Percentiles rank a stretch among this genome's conserved stretches.
These are phyloP conservation scores for Chytriomyces hyalinus DNA, from an alignment of 192 early-diverging fungal species.

Conservation along the genomic window DNA sequence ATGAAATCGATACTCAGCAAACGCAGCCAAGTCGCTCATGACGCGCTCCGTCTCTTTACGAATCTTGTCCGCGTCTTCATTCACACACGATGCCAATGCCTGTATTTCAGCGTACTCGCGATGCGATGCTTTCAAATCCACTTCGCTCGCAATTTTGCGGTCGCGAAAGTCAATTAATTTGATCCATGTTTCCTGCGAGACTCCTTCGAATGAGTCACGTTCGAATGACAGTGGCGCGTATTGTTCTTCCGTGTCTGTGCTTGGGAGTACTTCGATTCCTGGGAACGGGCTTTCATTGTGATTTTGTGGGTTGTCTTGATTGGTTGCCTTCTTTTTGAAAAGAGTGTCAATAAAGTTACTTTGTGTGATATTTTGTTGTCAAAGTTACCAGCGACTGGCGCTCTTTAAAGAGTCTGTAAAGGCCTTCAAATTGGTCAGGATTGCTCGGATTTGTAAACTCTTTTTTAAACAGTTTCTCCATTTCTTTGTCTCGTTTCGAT, in stretches of 20 bases:
- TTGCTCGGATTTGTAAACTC: slow-evolving; percentile 51
- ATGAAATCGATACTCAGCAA: slow-evolving; percentile 60
- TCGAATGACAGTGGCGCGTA: slow-evolving; percentile 31
- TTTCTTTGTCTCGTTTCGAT: slow-evolving; percentile 60
- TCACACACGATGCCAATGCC: slow-evolving; percentile 43
- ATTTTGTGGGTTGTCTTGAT: slow-evolving; percentile 10
- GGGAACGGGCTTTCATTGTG: slow-evolving; percentile 26
- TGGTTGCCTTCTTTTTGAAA: slow-evolving; percentile 19
- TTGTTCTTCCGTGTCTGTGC: slow-evolving; percentile 28
- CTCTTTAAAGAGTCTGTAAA: slow-evolving; percentile 52
- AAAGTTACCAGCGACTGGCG: slow-evolving; percentile 37
- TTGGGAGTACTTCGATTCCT: slow-evolving; percentile 5
- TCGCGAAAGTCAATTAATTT: slow-evolving; percentile 57
- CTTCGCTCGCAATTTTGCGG: slow-evolving; percentile 53
- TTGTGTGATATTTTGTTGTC: too few relatives aligned
- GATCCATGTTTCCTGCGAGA: slow-evolving; percentile 51
- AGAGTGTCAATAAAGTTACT: slow-evolving; percentile 1
- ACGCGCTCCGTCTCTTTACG: slow-evolving; percentile 52
- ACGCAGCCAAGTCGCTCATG: slow-evolving; percentile 51
- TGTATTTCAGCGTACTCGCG: slow-evolving; percentile 49
- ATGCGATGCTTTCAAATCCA: slow-evolving; percentile 39
- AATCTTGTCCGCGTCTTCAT: slow-evolving; percentile 54
- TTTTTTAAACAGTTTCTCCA: slow-evolving; percentile 62
- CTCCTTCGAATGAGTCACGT: slow-evolving; percentile 54
- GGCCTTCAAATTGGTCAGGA: slow-evolving; percentile 45